phyloP scores from a whole-genome alignment of 2,329 filamentous ascomycete genomes.

The Rhinocladiella mackenziei region DNA sequence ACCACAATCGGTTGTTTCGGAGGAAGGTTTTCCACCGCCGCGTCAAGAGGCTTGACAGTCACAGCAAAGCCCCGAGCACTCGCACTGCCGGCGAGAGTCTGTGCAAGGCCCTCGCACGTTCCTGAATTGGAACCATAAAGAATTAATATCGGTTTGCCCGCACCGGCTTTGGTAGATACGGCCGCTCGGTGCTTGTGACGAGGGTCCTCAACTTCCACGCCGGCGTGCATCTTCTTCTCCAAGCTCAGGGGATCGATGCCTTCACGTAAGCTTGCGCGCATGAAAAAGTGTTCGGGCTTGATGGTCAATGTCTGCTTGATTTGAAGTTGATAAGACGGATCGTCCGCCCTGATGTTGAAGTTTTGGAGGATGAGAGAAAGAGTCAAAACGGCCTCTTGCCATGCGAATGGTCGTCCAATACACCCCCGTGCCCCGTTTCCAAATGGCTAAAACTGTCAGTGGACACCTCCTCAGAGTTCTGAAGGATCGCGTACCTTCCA shows the following conservation, averaged over 20 bases:
- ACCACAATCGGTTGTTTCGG: slow-evolving; percentile 61
- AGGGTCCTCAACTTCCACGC: slow-evolving; percentile 13
- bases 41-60: slow-evolving; percentile 56
- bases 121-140: slow-evolving; percentile 71
- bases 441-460: slow-evolving; percentile 52
- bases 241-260: slow-evolving; percentile 44
- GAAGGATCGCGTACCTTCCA: slow-evolving; percentile 49
- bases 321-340: slow-evolving; percentile 48
- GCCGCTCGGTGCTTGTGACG: slow-evolving; percentile 8
- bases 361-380: slow-evolving; percentile 65
- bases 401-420: slow-evolving; percentile 69
- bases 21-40: slow-evolving; percentile 57
- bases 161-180: slow-evolving; percentile 10
- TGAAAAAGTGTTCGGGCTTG: slow-evolving; percentile 55
- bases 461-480: background rate
- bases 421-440: slow-evolving; percentile 68
- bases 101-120: slow-evolving; percentile 67
- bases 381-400: slow-evolving; percentile 65
- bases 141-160: slow-evolving; percentile 55
- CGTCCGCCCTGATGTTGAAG: slow-evolving; percentile 62
- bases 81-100: slow-evolving; percentile 59
- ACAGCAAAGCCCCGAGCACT: slow-evolving; percentile 57
- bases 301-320: slow-evolving; percentile 40
- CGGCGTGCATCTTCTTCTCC: slow-evolving; percentile 36
- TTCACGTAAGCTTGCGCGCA: slow-evolving; percentile 55